Base-by-base conservation (phyloP, 1,284 basidiomycete species). In the Lentinula novae-zelandiae region DNA sequence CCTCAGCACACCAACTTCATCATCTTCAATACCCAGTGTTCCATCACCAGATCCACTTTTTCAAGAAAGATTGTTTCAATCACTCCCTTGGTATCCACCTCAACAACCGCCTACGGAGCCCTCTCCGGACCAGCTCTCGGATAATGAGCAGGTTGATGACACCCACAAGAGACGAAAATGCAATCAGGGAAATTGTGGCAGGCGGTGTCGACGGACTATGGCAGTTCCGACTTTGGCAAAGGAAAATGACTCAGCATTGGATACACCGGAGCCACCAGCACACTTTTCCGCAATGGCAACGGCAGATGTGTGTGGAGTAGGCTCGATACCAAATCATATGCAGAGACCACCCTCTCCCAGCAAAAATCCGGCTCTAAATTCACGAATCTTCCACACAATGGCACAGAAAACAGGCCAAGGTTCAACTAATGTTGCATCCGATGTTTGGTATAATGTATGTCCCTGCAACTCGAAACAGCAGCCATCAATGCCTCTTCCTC, bases 371-470 rank as follows among this genome's bases (percentile, higher is more conserved):
- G 53, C 52, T 8, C 51, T 52, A 3, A 33, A 22, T 33, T 17
- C 36, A 20, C 8, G 2, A 34, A 52, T 44, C 6, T 40, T 42
- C 17, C 15, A n/a, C 0, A 4, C 49, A n/a, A 57, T 12, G n/a
- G 15, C n/a, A 17, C 5, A 44, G n/a, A n/a, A 31, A 39, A 12
- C 20, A 17, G 38, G 54, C 22, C 36, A 1, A 22, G 39, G 39
- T 15, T 42, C 36, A 10, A 31, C n/a, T 20, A 8, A 38, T 44
- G 20, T 36, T 34, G 63, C 63, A 0, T 60, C 61, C 17, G 61
- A 64, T 54, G 27, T 60, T 12, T 64, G 57, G 53, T 62, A 62
- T 42, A 60, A 59, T 36, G 36, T 62, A 7, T 39, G 38, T 9
- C 57, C 51, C 22, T 40, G 40, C 3, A 17, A 48, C 7, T 55